These are phyloP conservation scores for Spinacia oleracea DNA, from an alignment of 179 eudicot genomes.

Conservation along the genomic window DNA sequence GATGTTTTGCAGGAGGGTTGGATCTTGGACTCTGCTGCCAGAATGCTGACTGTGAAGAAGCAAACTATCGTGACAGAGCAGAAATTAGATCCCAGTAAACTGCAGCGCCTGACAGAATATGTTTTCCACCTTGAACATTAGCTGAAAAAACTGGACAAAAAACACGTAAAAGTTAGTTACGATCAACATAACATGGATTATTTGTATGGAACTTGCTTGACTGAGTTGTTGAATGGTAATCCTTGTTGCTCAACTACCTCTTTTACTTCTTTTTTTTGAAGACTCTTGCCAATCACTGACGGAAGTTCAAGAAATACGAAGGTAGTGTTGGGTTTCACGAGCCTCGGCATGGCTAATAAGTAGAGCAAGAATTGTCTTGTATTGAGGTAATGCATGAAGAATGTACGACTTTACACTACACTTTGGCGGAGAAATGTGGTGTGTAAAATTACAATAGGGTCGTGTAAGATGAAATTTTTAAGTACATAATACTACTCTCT, in stretches of 20 bases:
- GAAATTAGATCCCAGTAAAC: constrained; percentile 77
- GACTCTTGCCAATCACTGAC: too few relatives aligned
- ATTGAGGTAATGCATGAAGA: too few relatives aligned
- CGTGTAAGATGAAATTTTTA: too few relatives aligned
- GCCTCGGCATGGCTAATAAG: too few relatives aligned
- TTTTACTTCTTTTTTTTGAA: too few relatives aligned
- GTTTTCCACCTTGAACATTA: constrained; percentile 97
- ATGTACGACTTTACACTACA: too few relatives aligned
- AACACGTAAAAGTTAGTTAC: neutral
- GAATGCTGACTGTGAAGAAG: constrained; percentile 77
- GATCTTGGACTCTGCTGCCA: constrained; percentile 56
- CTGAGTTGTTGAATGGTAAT: neutral
- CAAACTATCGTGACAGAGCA: constrained; percentile 56
- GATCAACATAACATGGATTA: neutral
- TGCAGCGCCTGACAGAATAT: constrained; percentile 90
- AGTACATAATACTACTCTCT: too few relatives aligned
- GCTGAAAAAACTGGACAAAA: constrained; percentile 1
- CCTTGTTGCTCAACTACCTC: neutral
- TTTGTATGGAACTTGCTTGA: neutral
- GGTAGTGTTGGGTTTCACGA: too few relatives aligned
- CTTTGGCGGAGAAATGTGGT: too few relatives aligned
- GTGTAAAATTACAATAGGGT: too few relatives aligned
- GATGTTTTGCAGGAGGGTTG: constrained; percentile 84
- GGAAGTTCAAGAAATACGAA: too few relatives aligned
- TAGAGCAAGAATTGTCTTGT: too few relatives aligned